These are phyloP conservation scores for Colletotrichum godetiae DNA, from an alignment of 2,329 filamentous ascomycete species.

Conservation along the genomic window DNA sequence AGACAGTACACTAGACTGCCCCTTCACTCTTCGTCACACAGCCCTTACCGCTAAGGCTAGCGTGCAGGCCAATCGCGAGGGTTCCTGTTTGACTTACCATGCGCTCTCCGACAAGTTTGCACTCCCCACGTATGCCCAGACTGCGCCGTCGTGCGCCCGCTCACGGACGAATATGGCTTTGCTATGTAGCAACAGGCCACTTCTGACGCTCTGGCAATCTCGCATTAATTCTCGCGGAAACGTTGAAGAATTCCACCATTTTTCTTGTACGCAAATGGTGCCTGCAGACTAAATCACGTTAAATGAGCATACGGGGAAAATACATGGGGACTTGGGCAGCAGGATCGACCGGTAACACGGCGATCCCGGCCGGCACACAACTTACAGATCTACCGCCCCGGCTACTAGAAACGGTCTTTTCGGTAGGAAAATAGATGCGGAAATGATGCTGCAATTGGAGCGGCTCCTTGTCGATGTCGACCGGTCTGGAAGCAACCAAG, in stretches of 20 bases:
- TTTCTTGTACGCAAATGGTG: constrained; percentile 82
- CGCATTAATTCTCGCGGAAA: constrained; percentile 81
- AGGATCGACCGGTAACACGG: constrained; percentile 29
- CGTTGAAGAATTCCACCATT: constrained; percentile 74
- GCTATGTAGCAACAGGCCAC: constrained; percentile 86
- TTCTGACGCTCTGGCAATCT: constrained; percentile 78
- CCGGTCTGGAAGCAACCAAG: constrained; percentile 1
- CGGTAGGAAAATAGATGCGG: constrained; percentile 84
- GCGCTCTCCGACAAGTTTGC: constrained; percentile 94
- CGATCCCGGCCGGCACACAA: constrained; percentile 36
- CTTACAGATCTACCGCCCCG: constrained; percentile 70
- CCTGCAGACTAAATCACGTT: constrained; percentile 70
- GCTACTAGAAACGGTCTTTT: constrained; percentile 74
- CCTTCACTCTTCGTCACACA: neutral
- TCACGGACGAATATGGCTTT: constrained; percentile 73
- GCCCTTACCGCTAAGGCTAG: neutral
- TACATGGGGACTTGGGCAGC: constrained; percentile 7
- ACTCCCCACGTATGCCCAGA: constrained; percentile 90
- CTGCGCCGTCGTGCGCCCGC: constrained; percentile 41
- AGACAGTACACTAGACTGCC: neutral
- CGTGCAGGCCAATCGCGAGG: constrained; percentile 37
- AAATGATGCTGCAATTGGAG: constrained; percentile 60
- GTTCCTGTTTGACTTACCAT: constrained; percentile 71
- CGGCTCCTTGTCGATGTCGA: constrained; percentile 20
- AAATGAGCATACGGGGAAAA: constrained; percentile 22